phyloP scores from a whole-genome alignment of 2,329 filamentous ascomycete genomes.

The Trichoderma polysporum region DNA sequence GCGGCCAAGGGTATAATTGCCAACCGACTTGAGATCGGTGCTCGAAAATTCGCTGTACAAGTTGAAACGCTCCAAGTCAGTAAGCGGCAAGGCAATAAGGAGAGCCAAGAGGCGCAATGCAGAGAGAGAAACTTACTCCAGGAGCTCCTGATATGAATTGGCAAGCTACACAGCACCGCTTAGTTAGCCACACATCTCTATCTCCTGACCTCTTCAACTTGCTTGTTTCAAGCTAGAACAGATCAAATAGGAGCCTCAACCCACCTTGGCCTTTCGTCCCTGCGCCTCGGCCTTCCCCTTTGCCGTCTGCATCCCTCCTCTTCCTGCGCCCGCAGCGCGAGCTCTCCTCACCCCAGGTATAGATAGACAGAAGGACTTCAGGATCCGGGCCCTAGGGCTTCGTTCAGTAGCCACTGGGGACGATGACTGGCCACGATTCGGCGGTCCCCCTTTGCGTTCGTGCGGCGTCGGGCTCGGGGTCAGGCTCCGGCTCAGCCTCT shows the following conservation, averaged over 20 bases:
- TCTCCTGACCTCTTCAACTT: background rate
- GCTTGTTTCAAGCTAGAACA: background rate
- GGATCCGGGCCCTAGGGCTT: background rate
- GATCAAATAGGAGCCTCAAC: slow-evolving; percentile 22
- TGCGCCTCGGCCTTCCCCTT: slow-evolving; percentile 58
- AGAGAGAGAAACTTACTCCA: slow-evolving; percentile 65
- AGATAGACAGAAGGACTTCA: background rate
- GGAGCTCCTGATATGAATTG: slow-evolving; percentile 91
- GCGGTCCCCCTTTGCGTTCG: slow-evolving; percentile 6
- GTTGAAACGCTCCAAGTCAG: background rate
- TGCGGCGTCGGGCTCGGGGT: slow-evolving; percentile 16
- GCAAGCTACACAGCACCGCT: slow-evolving; percentile 66
- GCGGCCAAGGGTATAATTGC: slow-evolving; percentile 88
- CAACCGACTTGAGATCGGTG: slow-evolving; percentile 85
- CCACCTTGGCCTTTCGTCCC: slow-evolving; percentile 62
- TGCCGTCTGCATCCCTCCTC: slow-evolving; percentile 51
- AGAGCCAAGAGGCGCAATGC: background rate
- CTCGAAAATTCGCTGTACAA: slow-evolving; percentile 81
- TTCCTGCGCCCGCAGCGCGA: slow-evolving; percentile 25
- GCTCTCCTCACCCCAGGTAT: slow-evolving; percentile 5
- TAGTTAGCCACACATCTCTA: background rate
- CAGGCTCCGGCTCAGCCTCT: slow-evolving; percentile 21
- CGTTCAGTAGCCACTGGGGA: slow-evolving; percentile 1
- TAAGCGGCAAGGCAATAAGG: slow-evolving; percentile 9
- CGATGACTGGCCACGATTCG: background rate